phyloP scores from a whole-genome alignment of 1,284 basidiomycete species.

The Pisolithus thermaeus region DNA sequence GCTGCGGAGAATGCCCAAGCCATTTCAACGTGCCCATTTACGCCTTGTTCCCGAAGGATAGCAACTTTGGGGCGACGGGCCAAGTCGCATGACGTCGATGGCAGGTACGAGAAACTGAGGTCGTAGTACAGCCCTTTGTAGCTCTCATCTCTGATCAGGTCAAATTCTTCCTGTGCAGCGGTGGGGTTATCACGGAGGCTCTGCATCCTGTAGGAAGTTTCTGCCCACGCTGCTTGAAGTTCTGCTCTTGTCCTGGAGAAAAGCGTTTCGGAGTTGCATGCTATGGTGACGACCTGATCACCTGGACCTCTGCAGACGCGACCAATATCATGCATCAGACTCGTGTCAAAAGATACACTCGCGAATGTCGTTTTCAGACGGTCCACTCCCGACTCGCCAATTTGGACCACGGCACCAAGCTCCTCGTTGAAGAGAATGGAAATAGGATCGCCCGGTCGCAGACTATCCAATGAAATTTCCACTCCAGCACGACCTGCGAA shows the following conservation, averaged over 20 bases:
- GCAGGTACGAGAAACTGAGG: slow-evolving; percentile 57
- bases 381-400: slow-evolving; percentile 58
- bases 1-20: slow-evolving; percentile 93
- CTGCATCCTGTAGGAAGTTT: slow-evolving; percentile 94
- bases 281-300: slow-evolving; percentile 63
- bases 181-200: slow-evolving; percentile 79
- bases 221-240: slow-evolving; percentile 87
- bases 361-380: slow-evolving; percentile 61
- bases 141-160: slow-evolving; percentile 62
- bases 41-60: slow-evolving; percentile 95
- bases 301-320: slow-evolving; percentile 46
- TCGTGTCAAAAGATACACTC: slow-evolving; percentile 66
- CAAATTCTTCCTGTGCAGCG: slow-evolving; percentile 79
- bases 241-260: slow-evolving; percentile 64
- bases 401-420: slow-evolving; percentile 89
- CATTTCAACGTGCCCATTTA: slow-evolving; percentile 99
- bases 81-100: slow-evolving; percentile 26
- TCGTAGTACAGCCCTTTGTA: slow-evolving; percentile 75
- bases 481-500: slow-evolving; percentile 88
- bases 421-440: slow-evolving; percentile 93
- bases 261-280: slow-evolving; percentile 48
- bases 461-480: slow-evolving; percentile 58
- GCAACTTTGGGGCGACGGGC: slow-evolving; percentile 80
- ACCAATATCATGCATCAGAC: slow-evolving; percentile 74
- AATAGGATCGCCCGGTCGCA: slow-evolving; percentile 51